Percentiles rank a stretch among this genome's conserved stretches.
phyloP scores from a whole-genome alignment of 495 filamentous ascomycete genomes.

The Lentithecium fluviatile region DNA sequence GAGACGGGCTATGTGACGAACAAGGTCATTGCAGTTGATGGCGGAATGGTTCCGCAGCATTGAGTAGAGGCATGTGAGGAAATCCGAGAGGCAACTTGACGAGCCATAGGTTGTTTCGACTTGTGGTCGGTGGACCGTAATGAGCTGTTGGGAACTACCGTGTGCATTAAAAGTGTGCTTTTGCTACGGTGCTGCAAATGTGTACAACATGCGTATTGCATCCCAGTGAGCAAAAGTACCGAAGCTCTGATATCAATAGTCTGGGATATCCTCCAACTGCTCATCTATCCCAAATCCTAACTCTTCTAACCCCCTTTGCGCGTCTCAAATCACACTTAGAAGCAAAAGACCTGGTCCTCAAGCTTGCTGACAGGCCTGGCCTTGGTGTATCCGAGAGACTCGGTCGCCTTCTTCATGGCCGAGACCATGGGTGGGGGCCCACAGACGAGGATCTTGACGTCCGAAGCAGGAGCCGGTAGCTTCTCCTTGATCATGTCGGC shows the following conservation, averaged over 20 bases:
- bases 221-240: too few relatives aligned
- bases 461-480: constrained; percentile 75
- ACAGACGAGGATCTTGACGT: constrained; percentile 95
- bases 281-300: too few relatives aligned
- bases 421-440: constrained; percentile 95
- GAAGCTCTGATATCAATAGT: too few relatives aligned
- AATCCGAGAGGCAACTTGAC: too few relatives aligned
- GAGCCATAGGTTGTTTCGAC: too few relatives aligned
- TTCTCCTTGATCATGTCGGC: constrained; percentile 91
- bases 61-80: not conserved
- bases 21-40: constrained; percentile 42
- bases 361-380: constrained; percentile 93
- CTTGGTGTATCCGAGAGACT: constrained; percentile 85
- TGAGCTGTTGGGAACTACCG: too few relatives aligned
- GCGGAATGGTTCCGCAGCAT: constrained; percentile 38
- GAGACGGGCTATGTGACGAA: constrained; percentile 41
- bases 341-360: constrained; percentile 96
- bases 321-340: constrained; percentile 53
- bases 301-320: not conserved
- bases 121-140: too few relatives aligned
- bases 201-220: too few relatives aligned
- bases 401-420: constrained; percentile 95
- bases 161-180: too few relatives aligned
- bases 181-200: too few relatives aligned
- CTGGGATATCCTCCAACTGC: too few relatives aligned